phyloP scores from a whole-genome alignment of 2,329 filamentous ascomycete species.

The Colletotrichum trifolii region DNA sequence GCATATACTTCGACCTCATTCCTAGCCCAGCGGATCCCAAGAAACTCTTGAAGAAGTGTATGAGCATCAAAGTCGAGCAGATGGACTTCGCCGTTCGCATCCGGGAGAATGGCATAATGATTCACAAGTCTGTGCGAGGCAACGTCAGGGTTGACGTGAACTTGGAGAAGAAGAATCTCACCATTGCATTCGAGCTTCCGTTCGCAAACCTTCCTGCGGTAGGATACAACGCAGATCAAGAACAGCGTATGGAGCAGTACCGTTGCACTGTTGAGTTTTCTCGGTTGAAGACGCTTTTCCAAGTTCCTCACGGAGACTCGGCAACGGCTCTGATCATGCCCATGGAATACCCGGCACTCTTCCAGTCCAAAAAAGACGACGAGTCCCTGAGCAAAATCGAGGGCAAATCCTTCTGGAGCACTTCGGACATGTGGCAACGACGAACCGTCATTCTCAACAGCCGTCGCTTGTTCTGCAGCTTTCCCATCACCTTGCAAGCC shows the following conservation, averaged over 20 bases:
- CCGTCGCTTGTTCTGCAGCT: conserved; percentile 43
- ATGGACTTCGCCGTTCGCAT: conserved; percentile 73
- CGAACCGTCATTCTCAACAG: conserved; percentile 57
- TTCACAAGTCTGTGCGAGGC: conserved; percentile 58
- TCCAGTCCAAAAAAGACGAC: conserved; percentile 30
- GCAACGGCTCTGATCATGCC: conserved; percentile 13
- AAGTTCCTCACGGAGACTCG: conserved; percentile 41
- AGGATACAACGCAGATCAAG: neutral
- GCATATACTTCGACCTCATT: conserved; percentile 29
- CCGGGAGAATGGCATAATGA: conserved; percentile 65
- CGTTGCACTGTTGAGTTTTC: conserved; percentile 58
- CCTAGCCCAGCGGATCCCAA: conserved; percentile 46
- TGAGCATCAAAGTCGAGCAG: conserved; percentile 55
- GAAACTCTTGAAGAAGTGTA: conserved; percentile 45
- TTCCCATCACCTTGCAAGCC: conserved; percentile 53
- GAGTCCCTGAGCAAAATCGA: conserved; percentile 36
- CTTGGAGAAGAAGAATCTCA: conserved; percentile 50
- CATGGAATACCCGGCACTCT: conserved; percentile 23
- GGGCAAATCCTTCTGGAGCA: conserved; percentile 48
- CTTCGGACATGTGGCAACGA: conserved; percentile 60
- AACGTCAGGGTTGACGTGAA: conserved; percentile 52
- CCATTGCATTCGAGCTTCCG: conserved; percentile 50
- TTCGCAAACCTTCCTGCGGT: neutral
- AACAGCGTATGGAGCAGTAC: conserved; percentile 41
- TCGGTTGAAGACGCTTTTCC: conserved; percentile 58